phyloP scores from a whole-genome alignment of 2,329 filamentous ascomycete species.

The Escovopsis weberi region DNA sequence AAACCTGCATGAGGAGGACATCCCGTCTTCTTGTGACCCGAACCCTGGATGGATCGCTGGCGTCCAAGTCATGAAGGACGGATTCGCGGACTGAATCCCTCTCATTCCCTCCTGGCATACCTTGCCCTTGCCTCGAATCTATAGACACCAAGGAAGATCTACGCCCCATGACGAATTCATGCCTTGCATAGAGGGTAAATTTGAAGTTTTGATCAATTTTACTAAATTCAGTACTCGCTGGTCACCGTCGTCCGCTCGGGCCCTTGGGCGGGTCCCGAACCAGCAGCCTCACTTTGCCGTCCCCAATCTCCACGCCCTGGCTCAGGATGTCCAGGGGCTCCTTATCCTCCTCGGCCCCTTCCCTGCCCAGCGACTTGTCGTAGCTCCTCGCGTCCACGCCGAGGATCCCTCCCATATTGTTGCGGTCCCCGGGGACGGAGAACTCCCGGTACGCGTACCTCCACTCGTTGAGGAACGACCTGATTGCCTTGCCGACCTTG shows the following conservation, averaged over 20 bases:
- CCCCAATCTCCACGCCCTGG: constrained; percentile 53
- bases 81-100: too few species aligned
- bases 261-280: constrained; percentile 47
- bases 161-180: too few species aligned
- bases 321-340: constrained; percentile 43
- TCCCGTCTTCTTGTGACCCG: too few species aligned
- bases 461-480: constrained; percentile 88
- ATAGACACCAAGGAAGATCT: too few species aligned
- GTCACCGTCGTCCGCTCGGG: constrained; percentile 33
- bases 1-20: too few species aligned
- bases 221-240: constrained; percentile 14
- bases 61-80: too few species aligned
- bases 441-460: constrained; percentile 93
- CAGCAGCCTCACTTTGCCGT: constrained; percentile 50
- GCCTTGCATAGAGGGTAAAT: too few species aligned
- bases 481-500: constrained; percentile 89
- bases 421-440: constrained; percentile 83
- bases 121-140: too few species aligned
- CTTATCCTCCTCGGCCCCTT: constrained; percentile 27
- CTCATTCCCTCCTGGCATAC: too few species aligned
- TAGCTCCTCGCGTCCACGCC: constrained; percentile 54
- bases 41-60: too few species aligned
- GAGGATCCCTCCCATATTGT: constrained; percentile 62
- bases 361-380: constrained; percentile 44
- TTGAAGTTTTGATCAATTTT: constrained; percentile 8